Conservation (phyloP, 257 asterid species). For the Primulina eburnea region DNA sequence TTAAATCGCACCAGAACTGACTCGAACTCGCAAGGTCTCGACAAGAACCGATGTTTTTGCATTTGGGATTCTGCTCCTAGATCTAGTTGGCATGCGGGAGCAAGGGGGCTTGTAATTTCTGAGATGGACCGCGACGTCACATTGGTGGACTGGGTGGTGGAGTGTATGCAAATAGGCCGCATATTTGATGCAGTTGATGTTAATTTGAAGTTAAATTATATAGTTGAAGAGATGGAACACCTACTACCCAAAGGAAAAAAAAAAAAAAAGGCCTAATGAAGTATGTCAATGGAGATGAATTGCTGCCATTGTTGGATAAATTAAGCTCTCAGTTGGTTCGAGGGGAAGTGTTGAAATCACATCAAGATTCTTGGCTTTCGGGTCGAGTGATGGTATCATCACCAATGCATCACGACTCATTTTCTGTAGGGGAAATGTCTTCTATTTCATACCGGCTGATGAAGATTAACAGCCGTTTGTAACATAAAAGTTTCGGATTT, state of each 20-base stretch:
- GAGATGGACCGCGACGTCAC: constrained; percentile 36
- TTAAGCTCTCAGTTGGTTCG: constrained; percentile 21
- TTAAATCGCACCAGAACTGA: constrained; percentile 60
- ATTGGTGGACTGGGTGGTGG: constrained; percentile 66
- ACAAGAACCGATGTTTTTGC: constrained; percentile 59
- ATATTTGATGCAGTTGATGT: constrained; percentile 35
- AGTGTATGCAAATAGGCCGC: constrained; percentile 29
- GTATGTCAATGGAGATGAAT: constrained; percentile 34
- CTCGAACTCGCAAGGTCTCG: constrained; percentile 62
- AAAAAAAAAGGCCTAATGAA: constrained; percentile 31
- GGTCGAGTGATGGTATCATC: not conserved
- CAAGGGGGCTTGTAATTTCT: constrained; percentile 39
- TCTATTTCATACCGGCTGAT: not conserved
- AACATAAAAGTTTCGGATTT: no score
- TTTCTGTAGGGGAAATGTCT: constrained; percentile 8
- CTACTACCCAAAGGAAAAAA: constrained; percentile 21
- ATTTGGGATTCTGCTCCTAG: constrained; percentile 69
- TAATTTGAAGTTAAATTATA: constrained; percentile 21
- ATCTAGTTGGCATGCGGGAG: constrained; percentile 53
- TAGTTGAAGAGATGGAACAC: constrained; percentile 31
- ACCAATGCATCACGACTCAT: not conserved
- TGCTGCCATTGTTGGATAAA: not conserved
- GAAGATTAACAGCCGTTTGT: not conserved
- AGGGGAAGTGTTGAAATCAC: constrained; percentile 17
- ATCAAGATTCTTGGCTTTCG: constrained; percentile 17